Percentiles rank a stretch among this genome's conserved stretches.
Conservation (phyloP, 495 filamentous ascomycete species). For the Bacidia gigantensis region DNA sequence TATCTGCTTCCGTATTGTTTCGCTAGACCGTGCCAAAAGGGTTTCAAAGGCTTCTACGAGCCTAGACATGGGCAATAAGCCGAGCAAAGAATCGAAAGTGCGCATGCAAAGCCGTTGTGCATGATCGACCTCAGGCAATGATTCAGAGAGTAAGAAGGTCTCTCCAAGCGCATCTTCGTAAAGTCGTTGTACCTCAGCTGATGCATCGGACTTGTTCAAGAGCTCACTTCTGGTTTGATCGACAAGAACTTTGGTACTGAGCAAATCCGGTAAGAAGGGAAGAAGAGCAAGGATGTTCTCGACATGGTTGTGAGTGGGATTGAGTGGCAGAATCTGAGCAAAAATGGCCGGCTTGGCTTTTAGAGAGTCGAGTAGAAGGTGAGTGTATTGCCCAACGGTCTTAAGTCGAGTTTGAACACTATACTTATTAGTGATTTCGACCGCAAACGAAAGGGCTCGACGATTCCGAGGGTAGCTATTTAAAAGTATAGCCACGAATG, state of each 20-base stretch:
- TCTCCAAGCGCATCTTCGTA: conserved; percentile 62
- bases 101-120: conserved; percentile 52
- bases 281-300: conserved; percentile 51
- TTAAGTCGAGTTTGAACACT: conserved; percentile 51
- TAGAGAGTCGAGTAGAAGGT: conserved; percentile 56
- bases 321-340: conserved; percentile 48
- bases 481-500: conserved; percentile 54
- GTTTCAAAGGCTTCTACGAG: conserved; percentile 73
- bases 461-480: conserved; percentile 48
- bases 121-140: conserved; percentile 42
- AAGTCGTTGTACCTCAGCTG: conserved; percentile 45
- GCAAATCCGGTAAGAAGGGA: conserved; percentile 38
- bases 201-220: conserved; percentile 28
- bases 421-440: conserved; percentile 35
- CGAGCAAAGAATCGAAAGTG: conserved; percentile 57
- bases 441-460: conserved; percentile 30
- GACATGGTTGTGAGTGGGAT: conserved; percentile 44
- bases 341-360: conserved; percentile 58
- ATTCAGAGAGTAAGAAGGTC: conserved; percentile 45
- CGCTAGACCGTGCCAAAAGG: conserved; percentile 56
- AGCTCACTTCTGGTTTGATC: conserved; percentile 25
- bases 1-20: conserved; percentile 56
- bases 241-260: conserved; percentile 36
- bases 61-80: conserved; percentile 66
- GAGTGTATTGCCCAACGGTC: conserved; percentile 46